These are phyloP conservation scores for Phytopythium montanum DNA, from an alignment of 352 stramenopile species.

Conservation along the genomic window DNA sequence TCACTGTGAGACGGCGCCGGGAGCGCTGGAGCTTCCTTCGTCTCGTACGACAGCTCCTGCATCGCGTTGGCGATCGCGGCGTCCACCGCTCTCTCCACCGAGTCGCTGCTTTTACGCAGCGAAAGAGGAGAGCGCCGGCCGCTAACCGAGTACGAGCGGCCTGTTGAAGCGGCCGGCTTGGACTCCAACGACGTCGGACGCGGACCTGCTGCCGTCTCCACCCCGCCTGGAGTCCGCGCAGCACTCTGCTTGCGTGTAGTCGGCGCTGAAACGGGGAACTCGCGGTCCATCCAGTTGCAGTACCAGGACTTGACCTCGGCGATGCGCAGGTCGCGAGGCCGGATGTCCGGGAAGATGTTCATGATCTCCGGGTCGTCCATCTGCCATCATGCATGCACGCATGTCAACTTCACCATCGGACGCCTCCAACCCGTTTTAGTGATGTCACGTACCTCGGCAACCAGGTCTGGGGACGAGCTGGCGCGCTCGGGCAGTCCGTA, in stretches of 20 bases:
- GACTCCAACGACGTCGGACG: background rate
- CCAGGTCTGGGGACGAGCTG: conserved; percentile 9
- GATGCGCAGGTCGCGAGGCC: conserved; percentile 73
- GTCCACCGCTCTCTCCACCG: background rate
- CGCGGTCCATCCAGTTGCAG: conserved; percentile 64
- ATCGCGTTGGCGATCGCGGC: background rate
- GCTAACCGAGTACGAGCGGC: background rate
- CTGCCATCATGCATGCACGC: conserved; percentile 9
- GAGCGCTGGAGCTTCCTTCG: background rate
- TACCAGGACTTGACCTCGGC: conserved; percentile 79
- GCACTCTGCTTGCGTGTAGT: background rate
- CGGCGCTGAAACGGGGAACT: conserved; percentile 16
- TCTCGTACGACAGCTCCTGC: conserved; percentile 2
- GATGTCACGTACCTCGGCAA: conserved; percentile 1
- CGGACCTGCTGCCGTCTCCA: background rate
- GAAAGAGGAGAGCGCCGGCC: background rate
- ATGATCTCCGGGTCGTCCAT: conserved; percentile 46
- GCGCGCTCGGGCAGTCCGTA: conserved; percentile 12
- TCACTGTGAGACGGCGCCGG: background rate
- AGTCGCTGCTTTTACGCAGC: background rate
- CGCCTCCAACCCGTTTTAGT: background rate
- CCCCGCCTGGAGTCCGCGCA: background rate
- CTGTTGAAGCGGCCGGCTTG: background rate
- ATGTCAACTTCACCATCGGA: background rate
- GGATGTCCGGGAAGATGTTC: conserved; percentile 80